Conservation (phyloP, 495 filamentous ascomycete species). For the Penicillium canariense region DNA sequence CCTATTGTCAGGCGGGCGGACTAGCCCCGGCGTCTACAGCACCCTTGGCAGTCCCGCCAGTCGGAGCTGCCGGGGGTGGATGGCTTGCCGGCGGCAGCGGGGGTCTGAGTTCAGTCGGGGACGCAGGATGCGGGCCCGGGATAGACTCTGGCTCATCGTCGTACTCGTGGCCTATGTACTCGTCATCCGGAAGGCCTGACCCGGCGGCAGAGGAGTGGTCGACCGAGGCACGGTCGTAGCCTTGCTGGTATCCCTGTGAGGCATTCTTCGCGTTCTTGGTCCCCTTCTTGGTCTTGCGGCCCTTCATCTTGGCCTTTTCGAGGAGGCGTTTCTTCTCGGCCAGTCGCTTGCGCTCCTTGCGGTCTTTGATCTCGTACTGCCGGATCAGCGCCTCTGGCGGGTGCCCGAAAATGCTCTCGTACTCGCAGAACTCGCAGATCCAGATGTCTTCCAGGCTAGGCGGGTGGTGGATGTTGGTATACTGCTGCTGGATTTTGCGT, state of each 20-base stretch:
- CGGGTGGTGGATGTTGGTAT: conserved; percentile 73
- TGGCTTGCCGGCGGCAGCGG: conserved; percentile 30
- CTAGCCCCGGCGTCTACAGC: conserved; percentile 32
- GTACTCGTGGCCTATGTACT: conserved; percentile 53
- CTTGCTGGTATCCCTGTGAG: conserved; percentile 42
- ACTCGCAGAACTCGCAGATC: conserved; percentile 94
- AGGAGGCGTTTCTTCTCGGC: conserved; percentile 80
- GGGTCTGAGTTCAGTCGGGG: conserved; percentile 34
- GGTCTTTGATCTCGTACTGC: conserved; percentile 92
- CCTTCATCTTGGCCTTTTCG: conserved; percentile 95
- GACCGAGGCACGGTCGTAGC: conserved; percentile 44
- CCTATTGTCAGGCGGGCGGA: conserved; percentile 36
- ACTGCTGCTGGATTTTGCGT: conserved; percentile 67
- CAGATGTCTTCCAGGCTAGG: conserved; percentile 75
- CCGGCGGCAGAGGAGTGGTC: conserved; percentile 44
- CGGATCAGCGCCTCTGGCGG: conserved; percentile 82
- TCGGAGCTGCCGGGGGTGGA: conserved; percentile 23
- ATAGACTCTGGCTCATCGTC: conserved; percentile 47
- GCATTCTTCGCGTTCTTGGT: conserved; percentile 64
- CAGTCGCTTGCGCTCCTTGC: conserved; percentile 73
- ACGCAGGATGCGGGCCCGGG: conserved; percentile 32
- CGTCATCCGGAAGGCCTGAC: conserved; percentile 50
- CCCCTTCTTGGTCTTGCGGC: conserved; percentile 75
- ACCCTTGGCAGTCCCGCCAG: conserved; percentile 19
- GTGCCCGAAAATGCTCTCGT: conserved; percentile 79